Base-by-base conservation (phyloP, 2,329 filamentous ascomycete species). In the Cordyceps militaris region DNA sequence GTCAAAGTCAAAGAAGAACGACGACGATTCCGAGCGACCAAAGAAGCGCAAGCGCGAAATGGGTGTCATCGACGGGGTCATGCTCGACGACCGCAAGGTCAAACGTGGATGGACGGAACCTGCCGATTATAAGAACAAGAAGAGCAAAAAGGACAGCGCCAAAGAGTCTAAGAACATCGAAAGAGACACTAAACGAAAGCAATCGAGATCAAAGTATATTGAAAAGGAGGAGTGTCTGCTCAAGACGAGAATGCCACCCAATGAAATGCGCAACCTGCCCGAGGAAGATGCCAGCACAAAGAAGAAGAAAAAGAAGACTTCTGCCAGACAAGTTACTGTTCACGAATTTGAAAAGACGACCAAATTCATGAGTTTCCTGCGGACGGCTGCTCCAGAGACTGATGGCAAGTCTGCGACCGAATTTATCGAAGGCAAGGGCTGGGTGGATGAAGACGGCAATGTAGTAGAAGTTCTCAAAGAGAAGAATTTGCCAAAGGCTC, bases 291-390 rank as follows among this genome's bases (percentile, higher is more conserved):
- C 70, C 21, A 70, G 74, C n/a, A 78, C 79, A 63, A 84, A 81
- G 63, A 85, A 84, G 64, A 83, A 81, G 68, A 82, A 82, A 63
- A 81, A 83, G 64, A 79, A 79, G 47, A 78, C 69, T 56, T 68
- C 66, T 54, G 61, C 64, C 13, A 70, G 76, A 14, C 83, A 88
- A 59, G 79, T 86, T 1, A 76, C 90, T 4, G 80, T 97, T 3
- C 92, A 97, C 71, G 94, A 99, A 69, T 97, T 97, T 68, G 83
- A 88, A 64, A 91, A 91, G 69, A 91, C 88, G 8, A 85, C 83
- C 38, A 93, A 91, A 65, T 87, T 91, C 62, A 89, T 91, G 0
- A 88, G 83, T 4, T 97, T 96, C 68, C 72, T 97, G 59, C 90
- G 89, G 69, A 76, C 78, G 6, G 47, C 64, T 2, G 63, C 57